Conservation (phyloP, 2,329 filamentous ascomycete genomes). For the Alternaria angustiovoidea region DNA sequence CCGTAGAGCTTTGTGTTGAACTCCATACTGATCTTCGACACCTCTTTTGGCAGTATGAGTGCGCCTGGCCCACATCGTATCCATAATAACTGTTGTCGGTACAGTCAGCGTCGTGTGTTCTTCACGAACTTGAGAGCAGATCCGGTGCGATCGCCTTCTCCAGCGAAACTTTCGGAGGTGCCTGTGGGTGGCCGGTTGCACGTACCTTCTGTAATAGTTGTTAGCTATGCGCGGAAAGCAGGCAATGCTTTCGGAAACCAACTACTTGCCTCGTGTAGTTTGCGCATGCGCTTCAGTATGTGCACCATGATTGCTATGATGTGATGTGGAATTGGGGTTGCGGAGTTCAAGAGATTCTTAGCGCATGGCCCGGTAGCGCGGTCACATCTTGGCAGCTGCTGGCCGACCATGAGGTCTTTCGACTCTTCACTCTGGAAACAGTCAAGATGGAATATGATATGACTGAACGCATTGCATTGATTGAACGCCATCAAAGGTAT, state of each 20-base stretch:
- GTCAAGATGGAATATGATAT: neutral
- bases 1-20: conserved; percentile 69
- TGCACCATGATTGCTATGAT: conserved; percentile 58
- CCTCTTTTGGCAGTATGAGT: conserved; percentile 77
- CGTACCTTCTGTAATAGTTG: conserved; percentile 43
- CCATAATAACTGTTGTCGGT: conserved; percentile 67
- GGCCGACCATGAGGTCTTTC: neutral
- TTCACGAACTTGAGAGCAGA: neutral
- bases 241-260: neutral
- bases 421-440: neutral
- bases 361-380: conserved; percentile 20
- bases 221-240: conserved; percentile 30
- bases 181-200: conserved; percentile 16
- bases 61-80: conserved; percentile 85
- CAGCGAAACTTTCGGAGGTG: conserved; percentile 26
- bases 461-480: neutral
- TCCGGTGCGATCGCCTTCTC: neutral
- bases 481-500: conserved; percentile 13
- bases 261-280: conserved; percentile 72
- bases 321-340: conserved; percentile 23
- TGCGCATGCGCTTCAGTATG: conserved; percentile 74
- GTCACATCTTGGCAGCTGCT: conserved; percentile 19
- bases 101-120: conserved; percentile 12
- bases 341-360: conserved; percentile 39
- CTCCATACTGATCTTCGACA: conserved; percentile 77